Base-by-base conservation (phyloP, 1,139 yeast genomes). In the Blastobotrys niveus region DNA sequence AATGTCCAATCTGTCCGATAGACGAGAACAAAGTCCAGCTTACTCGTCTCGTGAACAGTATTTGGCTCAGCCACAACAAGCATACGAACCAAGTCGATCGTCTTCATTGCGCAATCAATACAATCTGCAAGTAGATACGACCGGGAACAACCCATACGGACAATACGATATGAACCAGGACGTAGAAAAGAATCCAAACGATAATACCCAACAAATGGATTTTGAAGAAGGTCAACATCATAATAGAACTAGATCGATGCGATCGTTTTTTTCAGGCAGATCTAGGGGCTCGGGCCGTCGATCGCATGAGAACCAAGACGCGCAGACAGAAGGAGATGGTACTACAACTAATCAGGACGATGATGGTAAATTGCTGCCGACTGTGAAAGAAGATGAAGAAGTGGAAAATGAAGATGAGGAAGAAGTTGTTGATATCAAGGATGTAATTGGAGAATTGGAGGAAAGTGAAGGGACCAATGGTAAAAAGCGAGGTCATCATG, bases 351-450 rank as follows among this genome's bases (percentile, higher is more conserved):
- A 38, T 48, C 29, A 40, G 39, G 34, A 38, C 17, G 40, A 38
- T 12, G 30, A 38, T 27, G 38, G 32, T 24, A 38, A 36, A 35
- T 31, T 31, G 24, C 34, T 46, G 8, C 46, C 42, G n/a, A 37
- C 41, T 25, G 21, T 43, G n/a, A 41, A 30, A 9, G 48, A 43
- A 22, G 62, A 57, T 41, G 60, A 52, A 12, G 51, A 50, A 3
- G n/a, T n/a, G 52, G 36, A 33, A 33, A n/a, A 34, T 12, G 18
- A 48, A 20, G 49, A 49, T 15, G 64, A 60, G 18, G 59, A 56
- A 6, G 56, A 46, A 7, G 38, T 52, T 26, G 54, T 55, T 9
- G 66, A 61, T 31, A 52, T 63, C 26, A 55, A 57, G 22, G 58
- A 60, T 33, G 63, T 58, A 10, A 57, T 58, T 9, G 52, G 48